Evolutionary conservation across 1,139 yeast genomes (phyloP), one percentile per base, ranked within the genome.

Genomic region (Saccharomycopsis phalli): DNA sequence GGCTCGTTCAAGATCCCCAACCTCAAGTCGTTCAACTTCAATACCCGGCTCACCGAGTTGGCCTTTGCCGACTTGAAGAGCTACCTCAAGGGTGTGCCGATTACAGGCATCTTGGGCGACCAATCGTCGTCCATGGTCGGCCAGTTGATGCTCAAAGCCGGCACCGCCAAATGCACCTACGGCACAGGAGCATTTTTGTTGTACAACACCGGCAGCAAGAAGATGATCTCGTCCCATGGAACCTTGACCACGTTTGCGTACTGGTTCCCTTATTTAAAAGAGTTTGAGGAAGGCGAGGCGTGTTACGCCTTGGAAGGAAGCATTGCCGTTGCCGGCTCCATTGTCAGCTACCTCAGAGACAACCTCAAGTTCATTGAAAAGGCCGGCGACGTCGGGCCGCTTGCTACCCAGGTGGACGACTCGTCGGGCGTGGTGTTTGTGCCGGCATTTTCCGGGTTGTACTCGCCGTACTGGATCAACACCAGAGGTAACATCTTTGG

Each of bases 401-500:
- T 86, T 53, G 95, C 95, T 6, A 74, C 82, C 19, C 80, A 77
- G 53, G 95, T 84, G 28, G 69, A 74, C 32, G 76, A 82, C 59
- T 71, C 91, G 14, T 95, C 94, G 41, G 96, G 96, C 17, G 95
- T 88, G 27, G 91, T 84, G 35, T 88, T 88, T 55, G 94, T 88
- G 38, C 95, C 97, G 13, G 96, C 96, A 4, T 86, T 88, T 58
- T 81, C 91, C 27, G 97, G 97, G 7, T 68, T 88, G 46, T 88
- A 84, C 60, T 95, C 96, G 3, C 97, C 97, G 17, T 87, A 88
- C 65, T 88, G 97, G 97, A 74, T 93, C 16, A 86, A 84, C 40
- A 88, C 95, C 7, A 76, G 95, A 53, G 97, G 96, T 45, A 80
- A 95, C 34, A 82, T 88, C 40, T 78, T 86, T 58, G 97, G 97